Evolutionary conservation across 2,329 filamentous ascomycete genomes (phyloP).

Genomic region (Fusarium sp.): DNA sequence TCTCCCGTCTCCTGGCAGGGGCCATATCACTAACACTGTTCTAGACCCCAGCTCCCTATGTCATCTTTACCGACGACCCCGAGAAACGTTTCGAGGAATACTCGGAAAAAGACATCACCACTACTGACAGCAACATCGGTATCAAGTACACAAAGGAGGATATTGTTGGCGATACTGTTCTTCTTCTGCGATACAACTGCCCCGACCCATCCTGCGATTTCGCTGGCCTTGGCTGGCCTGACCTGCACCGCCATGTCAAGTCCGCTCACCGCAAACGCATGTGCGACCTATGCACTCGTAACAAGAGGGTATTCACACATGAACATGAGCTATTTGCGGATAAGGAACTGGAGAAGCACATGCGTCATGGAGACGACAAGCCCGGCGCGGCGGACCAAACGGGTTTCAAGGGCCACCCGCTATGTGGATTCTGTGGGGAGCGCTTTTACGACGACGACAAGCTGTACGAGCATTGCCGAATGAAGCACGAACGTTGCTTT

Average conservation of each 20-base stretch:
- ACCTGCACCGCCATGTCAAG: slow-evolving; percentile 80
- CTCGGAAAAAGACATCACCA: slow-evolving; percentile 75
- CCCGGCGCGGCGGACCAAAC: slow-evolving; percentile 92
- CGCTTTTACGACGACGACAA: slow-evolving; percentile 97
- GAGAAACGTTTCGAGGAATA: slow-evolving; percentile 91
- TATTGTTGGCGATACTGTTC: slow-evolving; percentile 89
- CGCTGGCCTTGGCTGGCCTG: slow-evolving; percentile 75
- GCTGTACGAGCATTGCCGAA: slow-evolving; percentile 90
- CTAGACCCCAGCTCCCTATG: slow-evolving; percentile 76
- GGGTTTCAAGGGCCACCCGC: slow-evolving; percentile 94
- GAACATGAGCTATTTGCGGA: slow-evolving; percentile 93
- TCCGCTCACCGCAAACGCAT: slow-evolving; percentile 85
- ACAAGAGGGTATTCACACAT: slow-evolving; percentile 99
- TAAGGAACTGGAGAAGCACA: slow-evolving; percentile 84
- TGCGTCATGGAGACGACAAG: slow-evolving; percentile 89
- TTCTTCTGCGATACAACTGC: slow-evolving; percentile 94
- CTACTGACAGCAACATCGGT: slow-evolving; percentile 85
- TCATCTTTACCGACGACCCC: slow-evolving; percentile 91
- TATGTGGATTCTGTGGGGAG: slow-evolving; percentile 91
- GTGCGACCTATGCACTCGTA: slow-evolving; percentile 89
- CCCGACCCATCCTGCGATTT: slow-evolving; percentile 84
- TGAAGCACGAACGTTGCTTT: slow-evolving; percentile 95
- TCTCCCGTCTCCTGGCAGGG: neutral
- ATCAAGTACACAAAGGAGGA: slow-evolving; percentile 91
- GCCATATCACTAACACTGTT: slow-evolving; percentile 32